Evolutionary conservation across 2,329 filamentous ascomycete genomes (phyloP).

Genomic region (Ceratocystis papillata): DNA sequence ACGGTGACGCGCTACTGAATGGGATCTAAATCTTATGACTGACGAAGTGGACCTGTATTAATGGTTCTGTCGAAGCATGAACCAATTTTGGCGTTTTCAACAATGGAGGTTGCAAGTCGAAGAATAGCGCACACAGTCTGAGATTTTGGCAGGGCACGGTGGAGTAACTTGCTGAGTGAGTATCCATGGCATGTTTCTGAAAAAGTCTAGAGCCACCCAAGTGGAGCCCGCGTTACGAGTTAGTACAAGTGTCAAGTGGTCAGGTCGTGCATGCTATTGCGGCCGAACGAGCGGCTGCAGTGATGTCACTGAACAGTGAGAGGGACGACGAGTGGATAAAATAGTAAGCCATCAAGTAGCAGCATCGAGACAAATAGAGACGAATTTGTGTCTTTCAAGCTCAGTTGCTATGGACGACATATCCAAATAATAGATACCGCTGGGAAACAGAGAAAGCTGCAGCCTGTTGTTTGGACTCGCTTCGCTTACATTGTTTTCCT

Average conservation of each 20-base stretch:
- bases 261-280: not conserved
- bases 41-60: too few relatives aligned
- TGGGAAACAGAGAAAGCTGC: not conserved
- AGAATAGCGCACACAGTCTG: not conserved
- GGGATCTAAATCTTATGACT: too few relatives aligned
- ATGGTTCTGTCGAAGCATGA: not conserved
- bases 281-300: not conserved
- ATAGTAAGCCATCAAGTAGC: not conserved
- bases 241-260: not conserved
- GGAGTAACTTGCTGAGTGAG: not conserved
- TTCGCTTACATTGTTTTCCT: too few relatives aligned
- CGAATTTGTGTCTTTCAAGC: not conserved
- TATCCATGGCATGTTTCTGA: not conserved
- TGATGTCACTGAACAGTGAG: slow-evolving; percentile 8
- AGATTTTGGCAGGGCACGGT: not conserved
- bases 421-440: too few relatives aligned
- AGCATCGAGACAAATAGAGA: not conserved
- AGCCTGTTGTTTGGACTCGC: not conserved
- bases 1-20: too few relatives aligned
- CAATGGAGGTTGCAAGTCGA: not conserved
- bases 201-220: not conserved
- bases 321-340: not conserved
- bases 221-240: not conserved
- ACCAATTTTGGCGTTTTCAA: not conserved
- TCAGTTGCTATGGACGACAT: too few relatives aligned